Evolutionary conservation across 768 basidiomycete genomes (phyloP).

Genomic region (Podaxis sp.): DNA sequence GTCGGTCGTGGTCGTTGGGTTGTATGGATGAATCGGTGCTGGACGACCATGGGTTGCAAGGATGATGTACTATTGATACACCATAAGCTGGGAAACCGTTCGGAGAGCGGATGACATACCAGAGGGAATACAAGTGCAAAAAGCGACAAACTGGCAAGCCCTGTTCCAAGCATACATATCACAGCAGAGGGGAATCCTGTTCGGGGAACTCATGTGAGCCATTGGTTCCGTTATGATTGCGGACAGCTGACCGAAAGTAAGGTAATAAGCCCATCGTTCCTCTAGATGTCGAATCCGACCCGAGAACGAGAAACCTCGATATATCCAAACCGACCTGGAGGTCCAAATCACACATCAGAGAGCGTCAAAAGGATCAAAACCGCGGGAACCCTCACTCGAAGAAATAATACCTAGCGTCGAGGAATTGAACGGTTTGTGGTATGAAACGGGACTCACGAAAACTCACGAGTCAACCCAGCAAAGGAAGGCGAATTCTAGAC

Average conservation of each 20-base stretch:
- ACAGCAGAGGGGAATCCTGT: slow-evolving; percentile 70
- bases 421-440: background rate
- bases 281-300: slow-evolving; percentile 73
- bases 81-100: background rate
- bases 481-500: slow-evolving; percentile 66
- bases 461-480: slow-evolving; percentile 90
- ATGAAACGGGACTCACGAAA: background rate
- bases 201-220: slow-evolving; percentile 8
- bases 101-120: slow-evolving; percentile 41
- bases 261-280: slow-evolving; percentile 87
- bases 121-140: slow-evolving; percentile 83
- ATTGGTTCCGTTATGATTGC: background rate
- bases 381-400: slow-evolving; percentile 62
- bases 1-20: slow-evolving; percentile 40
- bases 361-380: background rate
- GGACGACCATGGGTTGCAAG: slow-evolving; percentile 81
- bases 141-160: slow-evolving; percentile 76
- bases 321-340: slow-evolving; percentile 74
- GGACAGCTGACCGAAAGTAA: slow-evolving; percentile 66
- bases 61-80: slow-evolving; percentile 68
- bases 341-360: background rate
- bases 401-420: slow-evolving; percentile 72
- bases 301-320: slow-evolving; percentile 69
- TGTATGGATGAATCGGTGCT: slow-evolving; percentile 74
- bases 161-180: slow-evolving; percentile 71